A percentile compares a stretch with the other conserved stretches of the same genome.
Evolutionary conservation across 768 basidiomycete genomes (phyloP).

Genomic region (Nidula microcarpa): DNA sequence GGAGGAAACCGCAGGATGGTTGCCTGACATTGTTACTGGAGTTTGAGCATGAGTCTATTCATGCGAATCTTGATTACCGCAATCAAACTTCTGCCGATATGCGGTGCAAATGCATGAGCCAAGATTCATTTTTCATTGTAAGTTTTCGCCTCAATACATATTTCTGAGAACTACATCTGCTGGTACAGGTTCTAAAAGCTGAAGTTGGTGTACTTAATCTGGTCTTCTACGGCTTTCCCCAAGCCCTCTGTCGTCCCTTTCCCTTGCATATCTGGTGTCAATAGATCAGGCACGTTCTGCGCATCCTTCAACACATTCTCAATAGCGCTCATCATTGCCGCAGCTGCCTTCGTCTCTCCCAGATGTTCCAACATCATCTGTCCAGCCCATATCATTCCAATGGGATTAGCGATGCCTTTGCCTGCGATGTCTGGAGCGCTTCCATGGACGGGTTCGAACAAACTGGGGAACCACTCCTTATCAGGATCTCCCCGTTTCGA

Average conservation of each 20-base stretch:
- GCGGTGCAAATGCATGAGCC: too few species aligned
- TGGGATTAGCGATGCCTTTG: slow-evolving; percentile 49
- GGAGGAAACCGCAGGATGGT: too few species aligned
- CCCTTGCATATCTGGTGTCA: slow-evolving; percentile 35
- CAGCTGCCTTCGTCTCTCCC: slow-evolving; percentile 36
- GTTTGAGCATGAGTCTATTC: too few species aligned
- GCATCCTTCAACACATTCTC: slow-evolving; percentile 28
- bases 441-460: slow-evolving; percentile 57
- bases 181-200: too few species aligned
- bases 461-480: slow-evolving; percentile 38
- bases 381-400: slow-evolving; percentile 54
- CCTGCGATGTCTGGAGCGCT: slow-evolving; percentile 58
- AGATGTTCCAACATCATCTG: slow-evolving; percentile 50
- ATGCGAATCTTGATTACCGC: too few species aligned
- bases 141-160: too few species aligned
- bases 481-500: slow-evolving; percentile 25
- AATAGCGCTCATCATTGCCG: slow-evolving; percentile 35
- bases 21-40: too few species aligned
- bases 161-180: too few species aligned
- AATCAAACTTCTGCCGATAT: too few species aligned
- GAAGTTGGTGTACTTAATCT: slow-evolving; percentile 3
- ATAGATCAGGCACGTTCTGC: slow-evolving; percentile 18
- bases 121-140: too few species aligned
- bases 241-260: slow-evolving; percentile 31
- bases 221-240: slow-evolving; percentile 26